Evolutionary conservation across 1,284 basidiomycete species (phyloP), one percentile per base, ranked within the genome.

Genomic region (Moesziomyces antarcticus): DNA sequence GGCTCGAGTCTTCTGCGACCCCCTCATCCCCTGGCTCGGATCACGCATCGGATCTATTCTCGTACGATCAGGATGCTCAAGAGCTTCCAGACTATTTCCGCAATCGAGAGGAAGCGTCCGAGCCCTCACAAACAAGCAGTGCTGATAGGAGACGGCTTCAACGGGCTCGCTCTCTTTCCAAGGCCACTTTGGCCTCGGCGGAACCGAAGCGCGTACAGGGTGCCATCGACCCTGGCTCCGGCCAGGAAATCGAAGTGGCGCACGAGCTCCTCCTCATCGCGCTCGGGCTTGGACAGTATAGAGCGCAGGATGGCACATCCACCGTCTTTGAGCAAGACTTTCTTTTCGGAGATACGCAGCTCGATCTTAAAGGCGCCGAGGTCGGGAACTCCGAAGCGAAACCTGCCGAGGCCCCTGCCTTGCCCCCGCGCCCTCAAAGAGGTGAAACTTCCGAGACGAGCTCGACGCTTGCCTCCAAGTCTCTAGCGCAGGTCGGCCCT

Each of bases 281-380:
- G 1, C 60, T 81, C 10, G 80, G 80, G 0, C 55, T 81, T 3
- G 80, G 80, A 6, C 78, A 79, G 51, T 79, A 63, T 33, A 58
- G 80, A 13, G 74, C 77, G 20, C 70, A 75, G 54, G 77, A 81
- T 44, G 78, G 76, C 4, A 40, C 53, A 0, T 78, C 77, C 21
- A 78, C 77, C 16, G 42, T 80, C 16, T 80, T 77, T 41, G 79
- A 81, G 57, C 72, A 75, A 25, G 79, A 80, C 43, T 61, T 73
- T 21, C 41, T 79, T 10, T 80, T 79, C 37, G 79, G 74, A 24
- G 70, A 72, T 25, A 69, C 70, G 3, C 48, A 70, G 46, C 63
- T 71, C 10, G 54, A 62, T n/a, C 49, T 65, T 13, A 50, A 52
- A 8, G 47, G 40, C 6, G 30, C 59, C 18, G 59, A 56, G 14